These are phyloP conservation scores for Syzygium jambos DNA, from an alignment of 345 rosid species.

Conservation along the genomic window DNA sequence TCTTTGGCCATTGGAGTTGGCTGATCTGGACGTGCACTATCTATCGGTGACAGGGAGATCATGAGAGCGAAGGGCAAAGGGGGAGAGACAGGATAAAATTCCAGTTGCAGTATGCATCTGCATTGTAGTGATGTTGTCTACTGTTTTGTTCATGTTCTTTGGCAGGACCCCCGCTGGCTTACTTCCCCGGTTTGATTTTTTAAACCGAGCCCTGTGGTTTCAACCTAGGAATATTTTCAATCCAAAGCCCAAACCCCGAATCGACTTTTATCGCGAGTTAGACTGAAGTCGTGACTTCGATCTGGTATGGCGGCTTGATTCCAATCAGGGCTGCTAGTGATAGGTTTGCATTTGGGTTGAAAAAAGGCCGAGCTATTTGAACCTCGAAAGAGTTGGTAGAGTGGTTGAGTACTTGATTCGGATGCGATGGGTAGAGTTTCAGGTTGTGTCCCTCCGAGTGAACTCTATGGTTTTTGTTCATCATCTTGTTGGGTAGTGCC, in stretches of 20 bases:
- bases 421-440: rapidly evolving
- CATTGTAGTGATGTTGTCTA: neutral
- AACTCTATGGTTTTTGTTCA: neutral
- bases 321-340: neutral
- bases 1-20: neutral
- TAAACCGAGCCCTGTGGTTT: neutral
- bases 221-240: neutral
- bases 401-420: neutral
- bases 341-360: neutral
- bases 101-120: neutral
- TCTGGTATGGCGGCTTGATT: neutral
- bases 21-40: neutral
- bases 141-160: neutral
- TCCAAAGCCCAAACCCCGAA: neutral
- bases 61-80: neutral
- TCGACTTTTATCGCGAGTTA: neutral
- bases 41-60: neutral
- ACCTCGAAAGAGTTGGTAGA: neutral
- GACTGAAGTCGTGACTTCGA: neutral
- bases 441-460: neutral
- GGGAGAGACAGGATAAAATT: neutral
- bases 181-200: neutral
- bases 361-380: neutral
- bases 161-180: neutral
- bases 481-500: neutral